Conservation (phyloP, 805 yeast species). For the Candida chauliodis region DNA sequence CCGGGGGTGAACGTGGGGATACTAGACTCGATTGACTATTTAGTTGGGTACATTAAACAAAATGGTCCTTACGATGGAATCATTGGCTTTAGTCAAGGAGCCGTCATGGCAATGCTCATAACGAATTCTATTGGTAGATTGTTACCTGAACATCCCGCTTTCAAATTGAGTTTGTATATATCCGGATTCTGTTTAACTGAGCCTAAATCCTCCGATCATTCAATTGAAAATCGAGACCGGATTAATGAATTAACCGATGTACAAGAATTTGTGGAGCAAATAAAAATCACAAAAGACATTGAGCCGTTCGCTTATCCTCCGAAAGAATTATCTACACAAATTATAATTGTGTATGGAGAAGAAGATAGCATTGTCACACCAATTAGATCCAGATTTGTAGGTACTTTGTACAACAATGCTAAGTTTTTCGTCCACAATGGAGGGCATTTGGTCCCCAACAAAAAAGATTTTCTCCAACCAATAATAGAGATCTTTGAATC, state of each 20-base stretch:
- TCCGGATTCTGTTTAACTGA: constrained; percentile 36
- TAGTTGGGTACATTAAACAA: constrained; percentile 23
- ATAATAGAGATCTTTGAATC: constrained; percentile 15
- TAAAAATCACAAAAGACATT: constrained; percentile 17
- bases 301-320: constrained; percentile 18
- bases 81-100: constrained; percentile 43
- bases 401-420: constrained; percentile 14
- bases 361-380: constrained; percentile 33
- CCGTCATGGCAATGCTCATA: constrained; percentile 32
- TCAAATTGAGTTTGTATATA: constrained; percentile 26
- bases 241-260: constrained; percentile 21
- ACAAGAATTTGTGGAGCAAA: constrained; percentile 18
- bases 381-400: constrained; percentile 24
- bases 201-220: constrained; percentile 15
- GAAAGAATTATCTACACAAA: constrained; percentile 17
- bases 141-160: constrained; percentile 22
- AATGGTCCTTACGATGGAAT: constrained; percentile 43
- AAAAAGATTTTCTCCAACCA: constrained; percentile 16
- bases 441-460: constrained; percentile 31
- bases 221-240: constrained; percentile 12
- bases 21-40: constrained; percentile 22
- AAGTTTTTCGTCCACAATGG: constrained; percentile 29
- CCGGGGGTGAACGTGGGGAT: constrained; percentile 23
- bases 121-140: constrained; percentile 20
- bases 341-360: constrained; percentile 28